A percentile compares a stretch with the other conserved stretches of the same genome.
Conservation (phyloP, 441 rosid species). For the Erysimum pusillum region DNA sequence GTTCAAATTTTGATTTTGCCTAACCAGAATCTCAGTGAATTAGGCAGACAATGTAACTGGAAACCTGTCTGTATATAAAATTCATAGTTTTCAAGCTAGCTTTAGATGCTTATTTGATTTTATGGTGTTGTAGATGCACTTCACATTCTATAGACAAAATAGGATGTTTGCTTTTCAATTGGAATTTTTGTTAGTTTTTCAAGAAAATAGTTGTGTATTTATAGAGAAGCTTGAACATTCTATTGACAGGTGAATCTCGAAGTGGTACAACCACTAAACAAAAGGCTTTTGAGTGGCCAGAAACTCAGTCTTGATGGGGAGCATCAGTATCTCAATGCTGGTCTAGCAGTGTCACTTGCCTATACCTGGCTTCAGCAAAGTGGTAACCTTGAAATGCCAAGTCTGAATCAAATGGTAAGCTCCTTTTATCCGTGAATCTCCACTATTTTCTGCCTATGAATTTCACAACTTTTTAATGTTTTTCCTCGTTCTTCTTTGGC, state of each 20-base stretch:
- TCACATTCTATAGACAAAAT: too few species aligned
- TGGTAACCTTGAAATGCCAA: conserved; percentile 62
- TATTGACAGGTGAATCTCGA: conserved; percentile 76
- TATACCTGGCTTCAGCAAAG: conserved; percentile 88
- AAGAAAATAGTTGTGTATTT: neutral
- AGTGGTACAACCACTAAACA: conserved; percentile 71
- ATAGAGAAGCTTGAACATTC: conserved; percentile 28
- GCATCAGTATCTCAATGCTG: conserved; percentile 90
- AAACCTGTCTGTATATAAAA: too few species aligned
- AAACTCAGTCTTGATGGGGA: conserved; percentile 94
- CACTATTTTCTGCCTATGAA: too few species aligned
- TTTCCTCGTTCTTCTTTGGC: conserved; percentile 45
- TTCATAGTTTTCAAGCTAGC: too few species aligned
- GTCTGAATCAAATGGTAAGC: conserved; percentile 63
- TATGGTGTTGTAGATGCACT: too few species aligned
- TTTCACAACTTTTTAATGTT: too few species aligned
- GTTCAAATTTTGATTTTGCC: too few species aligned
- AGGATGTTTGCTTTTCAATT: too few species aligned
- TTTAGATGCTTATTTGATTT: too few species aligned
- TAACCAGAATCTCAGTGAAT: too few species aligned
- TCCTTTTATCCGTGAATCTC: conserved; percentile 15
- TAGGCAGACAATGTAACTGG: conserved; percentile 49
- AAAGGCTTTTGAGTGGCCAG: conserved; percentile 65
- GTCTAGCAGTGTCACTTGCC: conserved; percentile 85
- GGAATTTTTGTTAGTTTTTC: too few species aligned